A percentile compares a stretch with the other conserved stretches of the same genome.
Evolutionary conservation across 495 filamentous ascomycete genomes (phyloP).

Genomic region (Schizothecium vesticola): DNA sequence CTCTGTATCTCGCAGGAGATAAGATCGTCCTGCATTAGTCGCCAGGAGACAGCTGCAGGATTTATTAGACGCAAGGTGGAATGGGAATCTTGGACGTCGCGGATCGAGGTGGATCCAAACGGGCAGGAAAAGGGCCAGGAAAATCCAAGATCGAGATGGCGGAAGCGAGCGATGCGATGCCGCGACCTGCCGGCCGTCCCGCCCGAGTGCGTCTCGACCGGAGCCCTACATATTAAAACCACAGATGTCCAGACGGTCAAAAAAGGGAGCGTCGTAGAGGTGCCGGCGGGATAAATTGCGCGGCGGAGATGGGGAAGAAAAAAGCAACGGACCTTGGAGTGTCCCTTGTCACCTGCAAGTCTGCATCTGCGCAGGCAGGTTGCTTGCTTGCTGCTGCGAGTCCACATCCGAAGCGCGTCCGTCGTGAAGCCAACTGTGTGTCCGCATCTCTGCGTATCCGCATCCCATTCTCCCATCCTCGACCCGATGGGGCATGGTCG

Average conservation of each 20-base stretch:
- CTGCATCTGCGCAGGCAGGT: neutral
- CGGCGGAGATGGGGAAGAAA: neutral
- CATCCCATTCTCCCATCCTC: neutral
- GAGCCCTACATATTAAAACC: neutral
- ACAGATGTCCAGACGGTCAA: neutral
- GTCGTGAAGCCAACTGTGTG: too few relatives aligned
- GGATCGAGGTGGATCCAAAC: neutral
- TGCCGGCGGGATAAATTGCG: neutral
- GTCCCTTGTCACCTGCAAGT: neutral
- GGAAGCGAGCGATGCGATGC: neutral
- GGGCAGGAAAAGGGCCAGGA: neutral
- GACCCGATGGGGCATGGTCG: neutral
- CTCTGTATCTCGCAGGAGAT: neutral
- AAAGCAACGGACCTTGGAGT: neutral
- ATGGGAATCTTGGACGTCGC: neutral
- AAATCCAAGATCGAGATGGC: neutral
- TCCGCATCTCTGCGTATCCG: neutral
- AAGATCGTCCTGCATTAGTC: neutral
- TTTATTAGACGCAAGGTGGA: too few relatives aligned
- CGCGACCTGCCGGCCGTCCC: neutral
- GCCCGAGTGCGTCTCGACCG: neutral
- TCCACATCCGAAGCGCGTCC: neutral
- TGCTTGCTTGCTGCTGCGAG: neutral
- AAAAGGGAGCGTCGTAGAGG: neutral
- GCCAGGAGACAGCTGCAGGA: neutral